These are phyloP conservation scores for Solanum microdontum DNA, from an alignment of 257 asterid species.

Conservation along the genomic window DNA sequence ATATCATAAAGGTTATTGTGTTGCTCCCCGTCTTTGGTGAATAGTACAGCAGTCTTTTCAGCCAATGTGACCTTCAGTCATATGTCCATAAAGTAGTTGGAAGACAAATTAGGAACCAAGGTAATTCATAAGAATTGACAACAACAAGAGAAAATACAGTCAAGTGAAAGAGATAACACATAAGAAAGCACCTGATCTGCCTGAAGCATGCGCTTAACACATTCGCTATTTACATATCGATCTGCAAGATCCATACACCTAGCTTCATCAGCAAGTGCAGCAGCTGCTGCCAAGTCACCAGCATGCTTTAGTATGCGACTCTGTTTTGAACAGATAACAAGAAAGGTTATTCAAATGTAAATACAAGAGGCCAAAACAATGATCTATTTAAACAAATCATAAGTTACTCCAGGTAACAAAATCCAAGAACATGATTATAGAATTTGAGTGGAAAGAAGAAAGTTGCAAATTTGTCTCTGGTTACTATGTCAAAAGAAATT, in stretches of 20 bases:
- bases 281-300: slow-evolving; percentile 83
- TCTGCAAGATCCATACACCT: slow-evolving; percentile 99
- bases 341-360: neutral
- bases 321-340: slow-evolving; percentile 31
- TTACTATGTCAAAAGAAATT: neutral
- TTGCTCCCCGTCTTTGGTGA: slow-evolving; percentile 97
- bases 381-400: neutral
- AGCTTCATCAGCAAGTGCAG: slow-evolving; percentile 97
- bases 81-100: neutral
- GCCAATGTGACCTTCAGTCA: slow-evolving; percentile 69
- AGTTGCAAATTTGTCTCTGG: neutral
- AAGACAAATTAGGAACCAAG: neutral
- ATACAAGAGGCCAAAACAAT: neutral
- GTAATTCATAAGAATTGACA: neutral
- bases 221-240: slow-evolving; percentile 91
- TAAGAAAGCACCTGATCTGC: slow-evolving; percentile 73
- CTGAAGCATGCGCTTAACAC: slow-evolving; percentile 97
- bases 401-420: neutral
- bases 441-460: neutral
- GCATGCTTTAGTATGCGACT: slow-evolving; percentile 96
- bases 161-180: neutral
- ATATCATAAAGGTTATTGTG: slow-evolving; percentile 94
- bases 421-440: neutral
- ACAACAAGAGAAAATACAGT: neutral
- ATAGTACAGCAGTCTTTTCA: slow-evolving; percentile 86